Evolutionary conservation across 306 rosid genomes (phyloP), one percentile per base, ranked within the genome.

Genomic region (Cyamopsis tetragonoloba): DNA sequence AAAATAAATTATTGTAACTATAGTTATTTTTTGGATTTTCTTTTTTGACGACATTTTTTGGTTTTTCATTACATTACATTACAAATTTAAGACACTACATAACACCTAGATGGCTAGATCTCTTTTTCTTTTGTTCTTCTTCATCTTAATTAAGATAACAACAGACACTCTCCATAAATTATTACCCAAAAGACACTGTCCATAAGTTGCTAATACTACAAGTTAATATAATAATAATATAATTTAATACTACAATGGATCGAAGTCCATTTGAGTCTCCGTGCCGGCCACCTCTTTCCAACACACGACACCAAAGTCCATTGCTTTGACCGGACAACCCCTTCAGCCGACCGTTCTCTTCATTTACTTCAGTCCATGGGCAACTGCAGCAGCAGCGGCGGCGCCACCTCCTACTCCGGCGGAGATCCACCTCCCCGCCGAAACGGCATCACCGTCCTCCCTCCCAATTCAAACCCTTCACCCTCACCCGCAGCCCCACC

Each of bases 371-470:
- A 26, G 63, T 46, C 69, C 41, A 53, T 30, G 97, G 97, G 97
- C 59, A 91, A 75, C 72, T 82, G 84, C 77, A 84, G 85, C 70
- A 80, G 71, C 59, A 83, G 46, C 56, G 17, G 64, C 22, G 35
- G 24, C 9, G 7, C 48, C 79, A 24, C 67, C 50, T 13, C 35
- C 60, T 1, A 73, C 53, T 22, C 37, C 42, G 64, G 57, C 50
- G 46, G 32, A 2, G 53, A 14, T 24, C 43, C 76, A 2, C 58
- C 19, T 24, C 43, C 76, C 18, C 68, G 34, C 47, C 43, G 54
- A 1, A 91, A 84, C 46, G 77, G 69, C 65, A 31, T 55, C 62
- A 62, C 60, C 22, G 74, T 88, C 76, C 87, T 89, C 72, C 91
- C 93, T 20, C 75, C 95, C 5, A 12, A 80, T 27, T 49, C 86